Evolutionary conservation across 768 basidiomycete species (phyloP).

Genomic region (Podaxis sp.): DNA sequence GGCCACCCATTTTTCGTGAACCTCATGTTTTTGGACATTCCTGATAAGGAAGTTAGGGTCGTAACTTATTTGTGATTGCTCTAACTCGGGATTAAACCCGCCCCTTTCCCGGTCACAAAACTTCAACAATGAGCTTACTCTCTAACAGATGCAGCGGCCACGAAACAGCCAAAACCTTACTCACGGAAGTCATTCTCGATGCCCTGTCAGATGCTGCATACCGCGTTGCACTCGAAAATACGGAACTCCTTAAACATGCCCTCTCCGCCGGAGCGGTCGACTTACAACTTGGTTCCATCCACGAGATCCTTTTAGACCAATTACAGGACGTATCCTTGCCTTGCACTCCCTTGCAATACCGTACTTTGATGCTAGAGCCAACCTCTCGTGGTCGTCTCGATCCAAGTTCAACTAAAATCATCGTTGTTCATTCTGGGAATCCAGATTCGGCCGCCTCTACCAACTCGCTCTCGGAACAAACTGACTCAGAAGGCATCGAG

Average conservation of each 20-base stretch:
- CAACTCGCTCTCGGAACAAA: conserved; percentile 19
- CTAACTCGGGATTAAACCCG: neutral
- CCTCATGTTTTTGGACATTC: too few relatives aligned
- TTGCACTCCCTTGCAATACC: conserved; percentile 32
- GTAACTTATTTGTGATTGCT: too few relatives aligned
- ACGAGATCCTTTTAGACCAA: conserved; percentile 19
- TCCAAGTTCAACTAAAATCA: conserved; percentile 49
- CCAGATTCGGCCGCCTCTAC: conserved; percentile 16
- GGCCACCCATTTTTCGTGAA: neutral
- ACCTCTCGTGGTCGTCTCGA: conserved; percentile 67
- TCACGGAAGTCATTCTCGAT: conserved; percentile 53
- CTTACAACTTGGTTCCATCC: neutral
- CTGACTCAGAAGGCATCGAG: conserved; percentile 50
- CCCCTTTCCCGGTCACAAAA: neutral
- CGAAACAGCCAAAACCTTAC: neutral
- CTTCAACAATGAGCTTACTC: conserved; percentile 6
- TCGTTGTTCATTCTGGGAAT: conserved; percentile 39
- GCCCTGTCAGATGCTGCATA: conserved; percentile 54
- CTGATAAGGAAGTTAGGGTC: too few relatives aligned
- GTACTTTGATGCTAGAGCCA: conserved; percentile 64
- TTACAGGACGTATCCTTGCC: conserved; percentile 15
- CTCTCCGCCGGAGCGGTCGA: conserved; percentile 46
- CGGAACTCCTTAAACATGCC: conserved; percentile 43
- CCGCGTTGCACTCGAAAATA: conserved; percentile 34
- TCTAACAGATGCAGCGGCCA: neutral